Evolutionary conservation across 495 filamentous ascomycete species (phyloP).

Genomic region (Talaromyces thailandensis): DNA sequence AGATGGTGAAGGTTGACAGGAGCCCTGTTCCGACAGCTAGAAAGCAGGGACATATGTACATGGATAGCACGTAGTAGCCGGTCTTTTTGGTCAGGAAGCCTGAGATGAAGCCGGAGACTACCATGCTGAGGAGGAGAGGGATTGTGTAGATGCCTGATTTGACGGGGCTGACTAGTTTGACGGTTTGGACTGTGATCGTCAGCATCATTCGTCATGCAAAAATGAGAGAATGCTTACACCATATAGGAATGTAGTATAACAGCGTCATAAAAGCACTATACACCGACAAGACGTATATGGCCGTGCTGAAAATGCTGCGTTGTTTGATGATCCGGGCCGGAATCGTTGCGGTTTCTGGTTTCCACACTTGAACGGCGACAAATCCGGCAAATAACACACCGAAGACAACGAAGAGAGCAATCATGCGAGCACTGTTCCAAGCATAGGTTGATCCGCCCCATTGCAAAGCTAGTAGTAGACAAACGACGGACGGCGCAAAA

Average conservation of each 20-base stretch:
- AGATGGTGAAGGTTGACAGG: slow-evolving; percentile 16
- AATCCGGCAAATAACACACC: slow-evolving; percentile 36
- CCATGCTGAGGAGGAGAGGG: slow-evolving; percentile 18
- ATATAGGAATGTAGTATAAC: slow-evolving; percentile 60
- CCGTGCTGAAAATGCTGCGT: slow-evolving; percentile 41
- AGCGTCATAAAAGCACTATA: slow-evolving; percentile 23
- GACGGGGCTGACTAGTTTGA: slow-evolving; percentile 16
- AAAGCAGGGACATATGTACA: slow-evolving; percentile 19
- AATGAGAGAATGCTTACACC: slow-evolving; percentile 27
- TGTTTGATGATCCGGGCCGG: slow-evolving; percentile 48
- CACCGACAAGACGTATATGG: slow-evolving; percentile 21
- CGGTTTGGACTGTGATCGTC: slow-evolving; percentile 16
- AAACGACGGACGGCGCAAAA: slow-evolving; percentile 43
- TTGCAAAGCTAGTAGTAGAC: slow-evolving; percentile 48
- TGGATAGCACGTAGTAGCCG: slow-evolving; percentile 33
- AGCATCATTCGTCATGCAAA: background rate
- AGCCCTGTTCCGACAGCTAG: slow-evolving; percentile 28
- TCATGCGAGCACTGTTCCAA: slow-evolving; percentile 44
- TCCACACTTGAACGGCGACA: slow-evolving; percentile 34
- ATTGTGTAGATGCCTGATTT: slow-evolving; percentile 20
- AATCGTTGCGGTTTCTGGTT: slow-evolving; percentile 37
- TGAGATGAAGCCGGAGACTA: slow-evolving; percentile 13
- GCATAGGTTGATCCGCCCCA: slow-evolving; percentile 51
- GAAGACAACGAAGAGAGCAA: slow-evolving; percentile 42
- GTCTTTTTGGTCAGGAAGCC: slow-evolving; percentile 13